Conservation (phyloP, 306 rosid genomes). For the Casuarina glauca region DNA sequence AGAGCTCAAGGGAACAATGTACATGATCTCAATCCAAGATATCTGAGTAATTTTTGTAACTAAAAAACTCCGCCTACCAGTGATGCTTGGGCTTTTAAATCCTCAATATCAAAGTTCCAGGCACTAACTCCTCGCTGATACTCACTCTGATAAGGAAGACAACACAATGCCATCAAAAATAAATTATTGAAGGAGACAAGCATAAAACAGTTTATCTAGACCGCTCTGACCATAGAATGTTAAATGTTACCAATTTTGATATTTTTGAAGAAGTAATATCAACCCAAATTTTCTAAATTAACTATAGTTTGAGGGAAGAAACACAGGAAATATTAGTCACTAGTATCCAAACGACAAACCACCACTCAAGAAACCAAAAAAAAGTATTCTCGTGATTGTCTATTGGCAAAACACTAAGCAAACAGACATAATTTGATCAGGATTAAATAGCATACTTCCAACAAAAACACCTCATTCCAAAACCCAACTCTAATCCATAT, state of each 20-base stretch:
- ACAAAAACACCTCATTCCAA: conserved; percentile 13
- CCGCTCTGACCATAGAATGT: conserved; percentile 20
- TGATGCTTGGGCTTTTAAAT: conserved; percentile 96
- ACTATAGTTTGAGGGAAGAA: conserved; percentile 15
- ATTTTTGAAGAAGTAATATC: background rate
- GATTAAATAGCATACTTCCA: background rate
- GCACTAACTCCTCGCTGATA: conserved; percentile 99
- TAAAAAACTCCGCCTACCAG: conserved; percentile 48
- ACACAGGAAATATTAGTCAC: background rate
- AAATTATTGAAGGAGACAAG: background rate
- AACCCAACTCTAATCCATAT: conserved; percentile 5
- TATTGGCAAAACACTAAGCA: background rate
- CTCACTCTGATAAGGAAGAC: conserved; percentile 67
- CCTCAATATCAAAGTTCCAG: conserved; percentile 93
- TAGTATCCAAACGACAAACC: conserved; percentile 8
- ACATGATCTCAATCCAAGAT: background rate
- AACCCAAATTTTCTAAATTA: background rate
- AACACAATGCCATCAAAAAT: background rate
- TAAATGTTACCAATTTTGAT: conserved; percentile 2
- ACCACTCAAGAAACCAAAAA: conserved; percentile 1
- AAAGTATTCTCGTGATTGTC: background rate
- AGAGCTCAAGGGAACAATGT: conserved; percentile 13
- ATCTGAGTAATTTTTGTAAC: background rate
- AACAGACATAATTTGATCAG: background rate
- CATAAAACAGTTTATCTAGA: conserved; percentile 15